Conservation (phyloP, 768 basidiomycete genomes). For the Cubamyces sp. region DNA sequence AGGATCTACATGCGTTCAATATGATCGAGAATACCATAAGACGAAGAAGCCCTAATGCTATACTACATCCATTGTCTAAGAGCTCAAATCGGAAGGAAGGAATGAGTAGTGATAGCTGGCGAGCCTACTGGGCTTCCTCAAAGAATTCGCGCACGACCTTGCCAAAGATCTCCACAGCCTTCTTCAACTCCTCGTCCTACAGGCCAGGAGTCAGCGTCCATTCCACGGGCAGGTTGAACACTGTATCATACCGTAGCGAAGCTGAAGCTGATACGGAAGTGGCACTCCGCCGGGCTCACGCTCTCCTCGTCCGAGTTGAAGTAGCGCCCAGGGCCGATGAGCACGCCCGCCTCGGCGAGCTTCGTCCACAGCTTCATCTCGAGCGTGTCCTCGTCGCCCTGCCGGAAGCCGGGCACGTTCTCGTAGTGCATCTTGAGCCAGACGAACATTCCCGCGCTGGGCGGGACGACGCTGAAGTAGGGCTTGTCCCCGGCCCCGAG, state of each 20-base stretch:
- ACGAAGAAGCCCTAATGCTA: too few relatives aligned
- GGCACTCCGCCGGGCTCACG: conserved; percentile 39
- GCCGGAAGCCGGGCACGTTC: conserved; percentile 50
- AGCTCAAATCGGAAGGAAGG: neutral
- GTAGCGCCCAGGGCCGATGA: conserved; percentile 64
- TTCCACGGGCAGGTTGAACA: neutral
- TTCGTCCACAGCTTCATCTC: conserved; percentile 64
- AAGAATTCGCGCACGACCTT: conserved; percentile 50
- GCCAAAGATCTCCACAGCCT: conserved; percentile 51
- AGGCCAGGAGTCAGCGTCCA: neutral
- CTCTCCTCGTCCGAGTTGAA: conserved; percentile 44
- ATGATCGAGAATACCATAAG: too few relatives aligned
- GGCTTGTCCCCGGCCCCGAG: conserved; percentile 34
- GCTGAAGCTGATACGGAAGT: conserved; percentile 63
- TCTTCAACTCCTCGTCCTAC: conserved; percentile 45
- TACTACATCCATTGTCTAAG: too few relatives aligned
- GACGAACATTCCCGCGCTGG: conserved; percentile 83
- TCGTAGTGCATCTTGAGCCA: conserved; percentile 71
- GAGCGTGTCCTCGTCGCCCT: conserved; percentile 43
- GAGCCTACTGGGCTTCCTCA: conserved; percentile 22
- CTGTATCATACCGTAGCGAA: conserved; percentile 47
- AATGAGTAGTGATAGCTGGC: neutral
- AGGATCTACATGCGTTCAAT: too few relatives aligned
- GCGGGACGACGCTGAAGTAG: conserved; percentile 73
- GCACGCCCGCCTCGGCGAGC: conserved; percentile 62